Conservation (phyloP, 257 asterid genomes). For the Datura wrightii region DNA sequence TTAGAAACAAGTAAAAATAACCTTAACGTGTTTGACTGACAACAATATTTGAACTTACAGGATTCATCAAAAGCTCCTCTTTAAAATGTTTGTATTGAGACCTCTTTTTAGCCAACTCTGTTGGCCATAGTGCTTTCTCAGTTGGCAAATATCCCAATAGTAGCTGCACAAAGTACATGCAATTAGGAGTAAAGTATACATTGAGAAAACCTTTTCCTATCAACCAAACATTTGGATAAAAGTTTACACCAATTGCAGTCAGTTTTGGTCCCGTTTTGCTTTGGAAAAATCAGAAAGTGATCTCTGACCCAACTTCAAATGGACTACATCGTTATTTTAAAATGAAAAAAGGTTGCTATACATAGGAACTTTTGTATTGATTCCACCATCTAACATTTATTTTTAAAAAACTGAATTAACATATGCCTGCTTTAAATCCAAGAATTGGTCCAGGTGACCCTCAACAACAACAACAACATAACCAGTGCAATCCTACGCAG, state of each 20-base stretch:
- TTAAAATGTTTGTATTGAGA: conserved; percentile 82
- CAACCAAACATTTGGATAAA: neutral
- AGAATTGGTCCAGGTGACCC: neutral
- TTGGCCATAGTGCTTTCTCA: conserved; percentile 82
- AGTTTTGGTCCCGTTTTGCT: neutral
- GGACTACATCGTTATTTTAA: neutral
- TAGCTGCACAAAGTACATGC: conserved; percentile 56
- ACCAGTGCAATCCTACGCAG: no score
- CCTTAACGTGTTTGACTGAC: neutral
- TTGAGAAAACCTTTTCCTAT: neutral
- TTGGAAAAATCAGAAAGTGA: neutral
- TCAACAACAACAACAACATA: no score
- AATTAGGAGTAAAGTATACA: conserved; percentile 13
- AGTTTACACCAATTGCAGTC: neutral
- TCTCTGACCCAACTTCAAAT: neutral
- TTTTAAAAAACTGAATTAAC: neutral
- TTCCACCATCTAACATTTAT: neutral
- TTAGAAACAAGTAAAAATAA: neutral
- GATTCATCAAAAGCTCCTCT: conserved; percentile 93
- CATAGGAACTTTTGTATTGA: neutral
- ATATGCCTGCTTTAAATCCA: neutral
- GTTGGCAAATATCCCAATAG: conserved; percentile 84
- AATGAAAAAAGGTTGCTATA: neutral
- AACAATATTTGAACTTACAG: conserved; percentile 65
- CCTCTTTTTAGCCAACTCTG: conserved; percentile 82